phyloP scores from a whole-genome alignment of 2,329 filamentous ascomycete species.

The Sclerotinia minor region DNA sequence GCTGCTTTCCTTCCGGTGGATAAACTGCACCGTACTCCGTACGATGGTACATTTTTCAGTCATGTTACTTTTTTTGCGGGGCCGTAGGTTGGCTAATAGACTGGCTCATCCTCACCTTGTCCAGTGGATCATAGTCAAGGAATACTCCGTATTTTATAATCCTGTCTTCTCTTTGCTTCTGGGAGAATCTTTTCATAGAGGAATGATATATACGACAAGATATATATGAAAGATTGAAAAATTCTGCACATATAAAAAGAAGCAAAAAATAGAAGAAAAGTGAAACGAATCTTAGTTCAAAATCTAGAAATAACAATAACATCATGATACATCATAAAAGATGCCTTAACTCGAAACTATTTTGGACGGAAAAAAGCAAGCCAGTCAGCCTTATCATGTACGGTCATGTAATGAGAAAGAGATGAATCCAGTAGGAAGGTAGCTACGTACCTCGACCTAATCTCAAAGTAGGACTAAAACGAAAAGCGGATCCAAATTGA shows the following conservation, averaged over 20 bases:
- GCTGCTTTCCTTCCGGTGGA: background rate
- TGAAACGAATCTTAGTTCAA: too few species aligned
- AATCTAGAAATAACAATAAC: background rate
- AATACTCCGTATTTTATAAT: background rate
- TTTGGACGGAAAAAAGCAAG: background rate
- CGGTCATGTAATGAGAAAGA: background rate
- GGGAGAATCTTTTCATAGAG: background rate
- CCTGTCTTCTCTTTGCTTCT: background rate
- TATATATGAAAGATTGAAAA: background rate
- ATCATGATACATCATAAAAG: background rate
- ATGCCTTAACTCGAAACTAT: background rate
- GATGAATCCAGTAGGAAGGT: background rate
- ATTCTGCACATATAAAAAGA: background rate
- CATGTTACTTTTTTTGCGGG: slow-evolving; percentile 14
- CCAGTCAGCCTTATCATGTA: slow-evolving; percentile 21
- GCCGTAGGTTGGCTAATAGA: background rate
- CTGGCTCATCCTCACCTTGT: background rate
- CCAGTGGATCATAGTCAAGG: slow-evolving; percentile 5
- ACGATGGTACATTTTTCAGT: slow-evolving; percentile 7
- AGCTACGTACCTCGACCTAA: background rate
- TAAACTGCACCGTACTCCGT: background rate
- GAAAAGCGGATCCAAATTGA: background rate
- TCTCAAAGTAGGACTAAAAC: background rate
- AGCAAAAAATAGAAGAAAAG: background rate
- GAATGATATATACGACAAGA: background rate